phyloP scores from a whole-genome alignment of 495 filamentous ascomycete genomes.

The Talaromyces ruber region DNA sequence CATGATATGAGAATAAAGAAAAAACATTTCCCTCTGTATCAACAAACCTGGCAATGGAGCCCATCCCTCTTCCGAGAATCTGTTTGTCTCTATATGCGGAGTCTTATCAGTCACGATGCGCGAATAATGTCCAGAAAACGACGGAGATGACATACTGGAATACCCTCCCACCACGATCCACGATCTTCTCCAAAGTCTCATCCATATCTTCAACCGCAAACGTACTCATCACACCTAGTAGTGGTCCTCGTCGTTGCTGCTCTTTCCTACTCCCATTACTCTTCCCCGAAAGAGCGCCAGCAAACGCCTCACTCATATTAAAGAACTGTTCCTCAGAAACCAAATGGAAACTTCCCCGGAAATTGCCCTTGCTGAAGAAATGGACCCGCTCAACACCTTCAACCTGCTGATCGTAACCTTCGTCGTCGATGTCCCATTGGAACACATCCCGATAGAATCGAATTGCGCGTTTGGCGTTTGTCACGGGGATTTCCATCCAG shows the following conservation, averaged over 20 bases:
- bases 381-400: not conserved
- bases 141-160: not conserved
- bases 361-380: slow-evolving; percentile 4
- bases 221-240: not conserved
- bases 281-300: not conserved
- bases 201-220: not conserved
- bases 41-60: not conserved
- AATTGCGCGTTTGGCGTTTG: not conserved
- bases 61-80: not conserved
- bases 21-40: not conserved
- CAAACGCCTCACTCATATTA: not conserved
- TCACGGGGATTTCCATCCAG: slow-evolving; percentile 3
- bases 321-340: not conserved
- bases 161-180: not conserved
- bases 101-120: not conserved
- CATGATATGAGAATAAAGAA: not conserved
- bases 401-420: not conserved
- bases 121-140: too few relatives aligned
- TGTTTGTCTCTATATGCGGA: not conserved
- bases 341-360: not conserved
- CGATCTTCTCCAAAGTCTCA: not conserved
- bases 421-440: not conserved
- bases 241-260: not conserved
- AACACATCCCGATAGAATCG: not conserved
- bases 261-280: not conserved